Percentiles rank a stretch among this genome's conserved stretches.
Evolutionary conservation across 306 rosid genomes (phyloP).

Genomic region (Pterocarpus santalinus): DNA sequence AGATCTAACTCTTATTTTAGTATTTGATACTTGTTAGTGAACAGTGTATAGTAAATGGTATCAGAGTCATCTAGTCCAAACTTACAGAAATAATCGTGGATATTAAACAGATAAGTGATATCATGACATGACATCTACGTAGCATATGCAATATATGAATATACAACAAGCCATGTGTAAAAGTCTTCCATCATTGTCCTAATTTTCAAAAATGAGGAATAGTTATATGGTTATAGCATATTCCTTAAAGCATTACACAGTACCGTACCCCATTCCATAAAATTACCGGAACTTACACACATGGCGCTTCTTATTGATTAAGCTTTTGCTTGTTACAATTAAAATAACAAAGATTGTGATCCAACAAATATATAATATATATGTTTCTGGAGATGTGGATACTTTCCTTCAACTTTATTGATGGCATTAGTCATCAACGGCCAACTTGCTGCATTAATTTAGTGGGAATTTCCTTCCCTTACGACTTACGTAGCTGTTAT

Average conservation of each 20-base stretch:
- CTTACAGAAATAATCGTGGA: conserved; percentile 9
- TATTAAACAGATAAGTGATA: conserved; percentile 30
- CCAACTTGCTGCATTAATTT: conserved; percentile 5
- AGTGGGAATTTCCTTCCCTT: not conserved
- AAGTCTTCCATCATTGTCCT: conserved; percentile 10
- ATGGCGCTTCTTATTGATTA: not conserved
- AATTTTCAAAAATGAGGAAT: not conserved
- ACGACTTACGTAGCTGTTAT: not conserved
- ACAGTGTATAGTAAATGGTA: not conserved
- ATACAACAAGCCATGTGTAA: not conserved
- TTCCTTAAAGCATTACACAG: conserved; percentile 9
- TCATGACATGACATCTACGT: not conserved
- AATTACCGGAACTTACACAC: not conserved
- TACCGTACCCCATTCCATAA: not conserved
- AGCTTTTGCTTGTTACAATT: not conserved
- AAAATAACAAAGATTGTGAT: conserved; percentile 11
- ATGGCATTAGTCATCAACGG: not conserved
- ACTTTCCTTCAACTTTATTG: conserved; percentile 19
- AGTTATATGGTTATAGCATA: conserved; percentile 21
- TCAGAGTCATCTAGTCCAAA: conserved; percentile 12
- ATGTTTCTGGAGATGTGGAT: conserved; percentile 29
- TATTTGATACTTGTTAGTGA: not conserved
- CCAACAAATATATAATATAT: not conserved
- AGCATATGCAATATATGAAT: not conserved
- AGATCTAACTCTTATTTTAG: not conserved